Evolutionary conservation across 805 yeast genomes (phyloP).

Genomic region (Schwanniomyces occidentalis): DNA sequence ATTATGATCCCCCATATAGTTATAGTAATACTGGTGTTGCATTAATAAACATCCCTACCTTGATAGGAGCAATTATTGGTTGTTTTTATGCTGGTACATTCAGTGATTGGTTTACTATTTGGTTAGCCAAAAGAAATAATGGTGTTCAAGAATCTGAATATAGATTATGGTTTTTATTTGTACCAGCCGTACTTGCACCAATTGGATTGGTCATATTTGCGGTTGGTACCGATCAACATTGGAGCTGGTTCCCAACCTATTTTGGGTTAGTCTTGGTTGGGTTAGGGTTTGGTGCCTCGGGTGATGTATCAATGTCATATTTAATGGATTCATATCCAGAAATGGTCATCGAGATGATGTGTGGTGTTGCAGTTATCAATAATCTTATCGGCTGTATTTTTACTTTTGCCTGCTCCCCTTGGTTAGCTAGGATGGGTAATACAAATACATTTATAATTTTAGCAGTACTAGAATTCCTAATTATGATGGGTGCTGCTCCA

Average conservation of each 20-base stretch:
- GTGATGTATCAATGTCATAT: constrained; percentile 40
- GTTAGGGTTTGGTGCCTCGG: constrained; percentile 39
- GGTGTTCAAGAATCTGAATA: constrained; percentile 40
- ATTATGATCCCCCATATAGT: constrained; percentile 35
- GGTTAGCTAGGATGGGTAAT: constrained; percentile 37
- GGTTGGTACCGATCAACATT: constrained; percentile 34
- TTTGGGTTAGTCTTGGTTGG: constrained; percentile 40
- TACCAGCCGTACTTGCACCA: constrained; percentile 37
- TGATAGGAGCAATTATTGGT: constrained; percentile 41
- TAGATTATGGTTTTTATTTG: constrained; percentile 34
- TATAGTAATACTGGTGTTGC: constrained; percentile 37
- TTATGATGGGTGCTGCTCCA: constrained; percentile 31
- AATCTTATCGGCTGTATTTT: constrained; percentile 39
- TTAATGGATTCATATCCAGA: constrained; percentile 43
- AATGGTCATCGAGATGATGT: constrained; percentile 42
- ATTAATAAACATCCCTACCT: constrained; percentile 39
- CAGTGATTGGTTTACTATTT: constrained; percentile 34
- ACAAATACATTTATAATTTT: constrained; percentile 36
- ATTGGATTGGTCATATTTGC: constrained; percentile 37
- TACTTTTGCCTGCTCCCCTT: constrained; percentile 40
- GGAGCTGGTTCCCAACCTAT: constrained; percentile 40
- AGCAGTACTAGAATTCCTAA: constrained; percentile 35
- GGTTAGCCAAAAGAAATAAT: constrained; percentile 37
- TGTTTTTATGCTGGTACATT: constrained; percentile 36
- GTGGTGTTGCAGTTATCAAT: constrained; percentile 39